These are phyloP conservation scores for Paxillus involutus DNA, from an alignment of 768 basidiomycete genomes.

Conservation along the genomic window DNA sequence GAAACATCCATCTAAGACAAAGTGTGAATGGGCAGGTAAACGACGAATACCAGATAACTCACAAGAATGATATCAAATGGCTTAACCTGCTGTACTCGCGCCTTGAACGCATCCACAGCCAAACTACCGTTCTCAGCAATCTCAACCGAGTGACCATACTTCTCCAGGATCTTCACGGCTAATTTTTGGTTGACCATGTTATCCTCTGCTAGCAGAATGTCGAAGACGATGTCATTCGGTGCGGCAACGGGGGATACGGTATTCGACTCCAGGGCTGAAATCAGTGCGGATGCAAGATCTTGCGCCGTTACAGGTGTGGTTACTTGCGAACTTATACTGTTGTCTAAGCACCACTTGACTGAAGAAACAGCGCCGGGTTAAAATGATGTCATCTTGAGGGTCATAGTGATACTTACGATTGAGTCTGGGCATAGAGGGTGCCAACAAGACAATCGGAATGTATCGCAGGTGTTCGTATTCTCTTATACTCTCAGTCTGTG, in stretches of 20 bases:
- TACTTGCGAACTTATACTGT: conserved; percentile 93
- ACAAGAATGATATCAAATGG: conserved; percentile 94
- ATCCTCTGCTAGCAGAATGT: conserved; percentile 95
- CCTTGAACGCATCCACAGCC: conserved; percentile 90
- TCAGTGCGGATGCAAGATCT: conserved; percentile 88
- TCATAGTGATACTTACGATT: conserved; percentile 53
- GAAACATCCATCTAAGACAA: conserved; percentile 88
- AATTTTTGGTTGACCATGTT: conserved; percentile 95
- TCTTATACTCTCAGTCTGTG: conserved; percentile 82
- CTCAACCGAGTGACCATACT: conserved; percentile 92
- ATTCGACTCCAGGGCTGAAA: conserved; percentile 93
- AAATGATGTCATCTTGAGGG: not conserved
- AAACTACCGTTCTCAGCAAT: conserved; percentile 97
- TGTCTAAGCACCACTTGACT: conserved; percentile 97
- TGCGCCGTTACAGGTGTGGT: conserved; percentile 87
- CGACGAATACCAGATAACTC: conserved; percentile 23
- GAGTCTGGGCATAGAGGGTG: conserved; percentile 72
- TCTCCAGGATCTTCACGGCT: conserved; percentile 95
- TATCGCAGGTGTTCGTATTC: conserved; percentile 94
- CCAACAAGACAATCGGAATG: conserved; percentile 91
- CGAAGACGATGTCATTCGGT: conserved; percentile 83
- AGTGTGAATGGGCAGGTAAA: not conserved
- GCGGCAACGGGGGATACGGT: conserved; percentile 86
- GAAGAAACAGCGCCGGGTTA: conserved; percentile 10
- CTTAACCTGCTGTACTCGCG: conserved; percentile 62